Percentiles rank a stretch among this genome's conserved stretches.
Evolutionary conservation across 805 yeast species (phyloP).

Genomic region (Barnettozyma wickerhamii): DNA sequence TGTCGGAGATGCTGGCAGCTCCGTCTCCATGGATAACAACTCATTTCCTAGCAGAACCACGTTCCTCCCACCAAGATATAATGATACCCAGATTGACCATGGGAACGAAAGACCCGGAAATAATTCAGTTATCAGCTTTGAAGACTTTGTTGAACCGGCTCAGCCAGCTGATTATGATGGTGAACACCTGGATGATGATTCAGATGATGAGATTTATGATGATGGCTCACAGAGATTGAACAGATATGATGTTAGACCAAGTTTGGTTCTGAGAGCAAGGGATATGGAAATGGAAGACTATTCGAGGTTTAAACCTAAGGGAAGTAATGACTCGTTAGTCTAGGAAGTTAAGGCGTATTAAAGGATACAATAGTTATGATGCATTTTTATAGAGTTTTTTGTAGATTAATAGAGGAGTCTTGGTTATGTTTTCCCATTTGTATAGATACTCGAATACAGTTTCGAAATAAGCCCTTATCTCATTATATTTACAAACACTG

Average conservation of each 20-base stretch:
- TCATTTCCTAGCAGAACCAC: neutral
- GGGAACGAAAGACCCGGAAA: neutral
- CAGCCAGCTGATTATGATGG: neutral
- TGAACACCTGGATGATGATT: neutral
- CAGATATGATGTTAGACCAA: conserved; percentile 15
- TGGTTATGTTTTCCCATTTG: too few relatives aligned
- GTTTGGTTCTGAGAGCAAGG: conserved; percentile 18
- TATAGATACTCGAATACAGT: too few relatives aligned
- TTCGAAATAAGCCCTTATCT: too few relatives aligned
- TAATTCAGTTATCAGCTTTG: neutral
- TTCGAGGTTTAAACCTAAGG: conserved; percentile 6
- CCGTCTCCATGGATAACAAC: neutral
- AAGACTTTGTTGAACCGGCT: neutral
- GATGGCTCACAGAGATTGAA: neutral
- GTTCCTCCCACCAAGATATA: neutral
- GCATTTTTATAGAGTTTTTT: too few relatives aligned
- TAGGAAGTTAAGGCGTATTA: neutral
- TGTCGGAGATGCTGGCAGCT: neutral
- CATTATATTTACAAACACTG: too few relatives aligned
- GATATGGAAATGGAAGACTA: conserved; percentile 25
- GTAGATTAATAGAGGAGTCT: too few relatives aligned
- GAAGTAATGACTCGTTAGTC: neutral
- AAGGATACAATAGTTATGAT: too few relatives aligned
- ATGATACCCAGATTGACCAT: neutral
- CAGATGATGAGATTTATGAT: conserved; percentile 1